Conservation (phyloP, 257 asterid species). For the Rhazya stricta region DNA sequence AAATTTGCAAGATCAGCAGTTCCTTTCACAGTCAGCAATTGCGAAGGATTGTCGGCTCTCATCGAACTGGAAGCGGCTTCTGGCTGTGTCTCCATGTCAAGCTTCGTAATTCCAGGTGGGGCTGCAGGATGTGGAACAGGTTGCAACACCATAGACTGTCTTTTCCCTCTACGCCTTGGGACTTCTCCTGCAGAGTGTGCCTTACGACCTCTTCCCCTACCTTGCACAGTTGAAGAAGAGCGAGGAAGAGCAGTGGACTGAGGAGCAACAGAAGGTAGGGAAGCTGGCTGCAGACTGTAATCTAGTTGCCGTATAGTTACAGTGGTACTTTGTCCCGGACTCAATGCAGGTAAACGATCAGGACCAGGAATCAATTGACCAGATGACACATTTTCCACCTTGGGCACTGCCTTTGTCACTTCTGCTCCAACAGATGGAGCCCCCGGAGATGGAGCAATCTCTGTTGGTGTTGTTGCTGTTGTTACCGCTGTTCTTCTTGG, state of each 20-base stretch:
- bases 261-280: slow-evolving; percentile 36
- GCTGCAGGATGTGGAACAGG: slow-evolving; percentile 29
- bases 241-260: slow-evolving; percentile 36
- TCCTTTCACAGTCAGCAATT: slow-evolving; percentile 26
- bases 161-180: slow-evolving; percentile 72
- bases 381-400: slow-evolving; percentile 15
- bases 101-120: slow-evolving; percentile 13
- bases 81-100: slow-evolving; percentile 27
- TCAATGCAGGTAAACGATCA: slow-evolving; percentile 31
- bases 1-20: slow-evolving; percentile 26
- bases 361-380: slow-evolving; percentile 27
- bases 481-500: slow-evolving; percentile 54
- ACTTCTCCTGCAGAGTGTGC: slow-evolving; percentile 58
- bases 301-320: slow-evolving; percentile 37
- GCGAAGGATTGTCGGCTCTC: slow-evolving; percentile 24
- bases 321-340: slow-evolving; percentile 32
- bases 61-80: slow-evolving; percentile 30
- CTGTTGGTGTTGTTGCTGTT: slow-evolving; percentile 19
- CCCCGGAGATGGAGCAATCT: slow-evolving; percentile 22
- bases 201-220: slow-evolving; percentile 73
- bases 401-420: slow-evolving; percentile 15
- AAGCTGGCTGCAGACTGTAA: slow-evolving; percentile 35
- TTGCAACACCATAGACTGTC: slow-evolving; percentile 34
- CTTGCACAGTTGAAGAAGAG: slow-evolving; percentile 52
- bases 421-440: slow-evolving; percentile 20